A percentile compares a stretch with the other conserved stretches of the same genome.
phyloP scores from a whole-genome alignment of 176 grass and related monocot genomes.

The Oryza rufipogon region DNA sequence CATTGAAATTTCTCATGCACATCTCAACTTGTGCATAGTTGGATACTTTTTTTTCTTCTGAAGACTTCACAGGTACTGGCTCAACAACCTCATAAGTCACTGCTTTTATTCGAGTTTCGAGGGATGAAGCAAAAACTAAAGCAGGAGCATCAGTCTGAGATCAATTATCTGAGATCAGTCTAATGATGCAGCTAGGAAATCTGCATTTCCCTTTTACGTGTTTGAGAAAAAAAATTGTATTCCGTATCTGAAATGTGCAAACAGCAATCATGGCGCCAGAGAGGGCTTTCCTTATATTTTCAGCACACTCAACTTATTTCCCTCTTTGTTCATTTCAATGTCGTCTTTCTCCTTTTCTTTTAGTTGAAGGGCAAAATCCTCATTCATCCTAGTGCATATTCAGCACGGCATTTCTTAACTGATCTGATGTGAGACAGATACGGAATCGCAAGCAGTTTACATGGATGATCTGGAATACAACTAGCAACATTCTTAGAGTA shows the following conservation, averaged over 20 bases:
- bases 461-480: constrained; percentile 1
- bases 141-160: not conserved
- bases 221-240: no score
- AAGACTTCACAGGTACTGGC: not conserved
- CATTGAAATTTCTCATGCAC: not conserved
- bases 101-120: not conserved
- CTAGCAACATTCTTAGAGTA: not conserved
- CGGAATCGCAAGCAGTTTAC: not conserved
- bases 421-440: not conserved
- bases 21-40: constrained; percentile 6
- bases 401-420: not conserved
- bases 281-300: not conserved
- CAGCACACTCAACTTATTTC: not conserved
- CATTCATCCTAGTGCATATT: constrained; percentile 1
- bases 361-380: constrained; percentile 3
- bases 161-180: no score
- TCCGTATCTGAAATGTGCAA: not conserved
- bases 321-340: not conserved
- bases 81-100: not conserved
- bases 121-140: not conserved
- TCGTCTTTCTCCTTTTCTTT: not conserved
- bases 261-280: not conserved
- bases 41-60: not conserved
- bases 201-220: not conserved
- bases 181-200: not conserved